Conservation (phyloP, 371 early-diverging fungal genomes). For the Zychaea mexicana region DNA sequence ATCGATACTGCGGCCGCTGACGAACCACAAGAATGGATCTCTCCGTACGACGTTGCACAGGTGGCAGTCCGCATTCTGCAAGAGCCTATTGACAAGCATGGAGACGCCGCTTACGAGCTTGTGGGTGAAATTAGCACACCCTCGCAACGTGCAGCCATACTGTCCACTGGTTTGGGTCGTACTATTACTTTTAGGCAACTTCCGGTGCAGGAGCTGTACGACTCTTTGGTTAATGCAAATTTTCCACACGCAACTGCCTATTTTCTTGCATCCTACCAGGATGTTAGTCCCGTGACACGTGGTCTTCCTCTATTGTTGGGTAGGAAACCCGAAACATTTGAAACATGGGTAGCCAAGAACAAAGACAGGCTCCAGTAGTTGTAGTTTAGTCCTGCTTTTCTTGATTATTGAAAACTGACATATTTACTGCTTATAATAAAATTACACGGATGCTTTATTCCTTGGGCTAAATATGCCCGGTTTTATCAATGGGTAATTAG, state of each 20-base stretch:
- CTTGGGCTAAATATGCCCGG: too few species aligned
- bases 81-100: constrained; percentile 22
- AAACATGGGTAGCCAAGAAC: not conserved
- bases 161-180: constrained; percentile 15
- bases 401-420: too few species aligned
- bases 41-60: constrained; percentile 16
- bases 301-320: constrained; percentile 8
- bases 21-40: constrained; percentile 12
- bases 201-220: constrained; percentile 4
- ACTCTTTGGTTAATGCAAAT: not conserved
- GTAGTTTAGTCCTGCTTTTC: not conserved
- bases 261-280: not conserved
- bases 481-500: too few species aligned
- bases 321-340: constrained; percentile 11
- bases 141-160: constrained; percentile 12
- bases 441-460: too few species aligned
- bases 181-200: constrained; percentile 12
- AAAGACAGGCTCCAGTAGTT: not conserved
- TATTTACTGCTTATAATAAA: too few species aligned
- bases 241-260: not conserved
- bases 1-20: not conserved
- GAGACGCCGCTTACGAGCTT: constrained; percentile 20
- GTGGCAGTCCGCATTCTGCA: constrained; percentile 12
- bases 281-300: not conserved
- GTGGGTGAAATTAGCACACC: not conserved